These are phyloP conservation scores for Nitzschia sp. DNA, from an alignment of 108 stramenopile species.

Conservation along the genomic window DNA sequence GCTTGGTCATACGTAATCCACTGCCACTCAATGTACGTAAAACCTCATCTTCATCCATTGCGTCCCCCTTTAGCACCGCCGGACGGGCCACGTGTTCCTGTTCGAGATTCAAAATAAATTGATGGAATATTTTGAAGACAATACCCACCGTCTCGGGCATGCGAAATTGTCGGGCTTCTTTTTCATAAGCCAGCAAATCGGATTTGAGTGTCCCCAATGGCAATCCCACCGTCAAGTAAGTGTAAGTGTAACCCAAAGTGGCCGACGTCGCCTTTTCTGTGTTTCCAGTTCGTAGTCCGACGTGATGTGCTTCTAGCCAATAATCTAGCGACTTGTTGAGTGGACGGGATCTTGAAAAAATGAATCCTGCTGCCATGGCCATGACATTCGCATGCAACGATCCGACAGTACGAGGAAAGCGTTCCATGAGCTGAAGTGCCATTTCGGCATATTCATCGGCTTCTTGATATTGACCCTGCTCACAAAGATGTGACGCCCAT, in stretches of 20 bases:
- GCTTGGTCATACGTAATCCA: constrained; percentile 33
- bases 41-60: constrained; percentile 24
- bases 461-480: constrained; percentile 14
- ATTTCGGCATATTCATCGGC: constrained; percentile 20
- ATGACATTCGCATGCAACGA: constrained; percentile 11
- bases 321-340: constrained; percentile 37
- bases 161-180: constrained; percentile 25
- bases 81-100: constrained; percentile 22
- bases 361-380: background rate
- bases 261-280: constrained; percentile 20
- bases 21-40: constrained; percentile 15
- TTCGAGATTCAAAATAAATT: constrained; percentile 32
- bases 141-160: constrained; percentile 13
- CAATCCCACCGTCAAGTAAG: constrained; percentile 31
- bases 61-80: constrained; percentile 20
- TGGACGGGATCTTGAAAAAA: constrained; percentile 22
- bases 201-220: constrained; percentile 29
- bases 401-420: constrained; percentile 15
- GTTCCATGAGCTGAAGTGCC: constrained; percentile 17
- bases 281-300: constrained; percentile 23
- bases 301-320: constrained; percentile 26
- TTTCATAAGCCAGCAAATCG: constrained; percentile 28
- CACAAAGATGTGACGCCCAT: background rate
- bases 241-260: constrained; percentile 19
- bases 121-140: constrained; percentile 23